phyloP scores from a whole-genome alignment of 2,329 filamentous ascomycete genomes.

The Coniochaeta sp. region DNA sequence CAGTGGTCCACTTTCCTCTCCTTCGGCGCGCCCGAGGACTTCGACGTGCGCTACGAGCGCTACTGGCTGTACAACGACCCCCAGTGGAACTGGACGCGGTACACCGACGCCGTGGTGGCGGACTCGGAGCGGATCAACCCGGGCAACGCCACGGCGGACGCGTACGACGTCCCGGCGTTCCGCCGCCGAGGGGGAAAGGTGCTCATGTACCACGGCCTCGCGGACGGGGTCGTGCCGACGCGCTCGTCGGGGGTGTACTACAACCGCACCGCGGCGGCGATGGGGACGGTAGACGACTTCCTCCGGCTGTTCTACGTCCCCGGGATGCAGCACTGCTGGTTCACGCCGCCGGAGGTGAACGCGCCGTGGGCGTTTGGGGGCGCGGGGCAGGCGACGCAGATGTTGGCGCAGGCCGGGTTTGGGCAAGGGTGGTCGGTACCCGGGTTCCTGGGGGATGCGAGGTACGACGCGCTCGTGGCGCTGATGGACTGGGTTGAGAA shows the following conservation, averaged over 20 bases:
- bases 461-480: slow-evolving; percentile 4
- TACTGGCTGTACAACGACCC: slow-evolving; percentile 1
- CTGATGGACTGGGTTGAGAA: slow-evolving; percentile 6
- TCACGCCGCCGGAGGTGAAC: slow-evolving; percentile 9
- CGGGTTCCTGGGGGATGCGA: slow-evolving; percentile 9
- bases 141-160: not conserved
- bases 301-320: slow-evolving; percentile 42
- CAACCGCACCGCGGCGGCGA: slow-evolving; percentile 18
- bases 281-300: slow-evolving; percentile 22
- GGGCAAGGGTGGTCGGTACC: slow-evolving; percentile 14
- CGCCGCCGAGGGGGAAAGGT: slow-evolving; percentile 24
- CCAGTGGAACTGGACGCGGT: not conserved
- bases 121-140: not conserved
- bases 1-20: slow-evolving; percentile 1
- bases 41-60: slow-evolving; percentile 1
- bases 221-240: slow-evolving; percentile 24
- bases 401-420: slow-evolving; percentile 7
- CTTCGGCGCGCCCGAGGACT: not conserved
- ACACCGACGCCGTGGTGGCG: not conserved
- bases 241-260: slow-evolving; percentile 22
- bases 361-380: slow-evolving; percentile 26
- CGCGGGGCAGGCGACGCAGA: slow-evolving; percentile 16
- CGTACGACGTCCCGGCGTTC: not conserved
- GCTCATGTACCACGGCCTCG: slow-evolving; percentile 27
- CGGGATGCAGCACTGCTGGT: slow-evolving; percentile 39